Evolutionary conservation across 768 basidiomycete species (phyloP).

Genomic region (Psilocybe subaeruginosa): DNA sequence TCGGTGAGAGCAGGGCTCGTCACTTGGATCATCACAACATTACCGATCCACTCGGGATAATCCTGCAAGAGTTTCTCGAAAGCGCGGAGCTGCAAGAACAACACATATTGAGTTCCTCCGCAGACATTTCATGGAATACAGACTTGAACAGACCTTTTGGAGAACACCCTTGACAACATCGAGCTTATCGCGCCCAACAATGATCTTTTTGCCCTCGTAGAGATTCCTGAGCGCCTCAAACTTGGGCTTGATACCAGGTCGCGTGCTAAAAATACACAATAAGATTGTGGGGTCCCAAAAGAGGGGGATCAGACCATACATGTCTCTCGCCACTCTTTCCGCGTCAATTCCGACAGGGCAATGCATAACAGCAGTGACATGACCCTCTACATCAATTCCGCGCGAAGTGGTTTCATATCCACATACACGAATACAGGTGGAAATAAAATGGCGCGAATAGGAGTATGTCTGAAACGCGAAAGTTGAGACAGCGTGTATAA

Average conservation of each 20-base stretch:
- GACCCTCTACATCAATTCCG: slow-evolving; percentile 86
- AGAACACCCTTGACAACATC: slow-evolving; percentile 98
- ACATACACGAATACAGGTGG: slow-evolving; percentile 94
- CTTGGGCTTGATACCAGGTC: slow-evolving; percentile 89
- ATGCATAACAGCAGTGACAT: slow-evolving; percentile 80
- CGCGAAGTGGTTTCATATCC: slow-evolving; percentile 83
- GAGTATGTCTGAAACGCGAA: slow-evolving; percentile 72
- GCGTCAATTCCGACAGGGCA: slow-evolving; percentile 97
- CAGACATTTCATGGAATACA: background rate
- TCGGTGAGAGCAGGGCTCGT: slow-evolving; percentile 93
- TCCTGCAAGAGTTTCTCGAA: slow-evolving; percentile 93
- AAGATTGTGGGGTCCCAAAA: background rate
- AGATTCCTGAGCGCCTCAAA: slow-evolving; percentile 79
- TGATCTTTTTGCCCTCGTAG: slow-evolving; percentile 98
- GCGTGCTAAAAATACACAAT: slow-evolving; percentile 42
- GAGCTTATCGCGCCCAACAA: slow-evolving; percentile 95
- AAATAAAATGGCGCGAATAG: slow-evolving; percentile 93
- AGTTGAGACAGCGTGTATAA: background rate
- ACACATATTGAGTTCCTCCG: background rate
- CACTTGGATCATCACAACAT: slow-evolving; percentile 88
- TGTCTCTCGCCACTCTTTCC: slow-evolving; percentile 82
- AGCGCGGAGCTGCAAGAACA: slow-evolving; percentile 69
- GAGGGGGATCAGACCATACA: slow-evolving; percentile 43
- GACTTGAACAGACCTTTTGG: slow-evolving; percentile 69
- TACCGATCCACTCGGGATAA: slow-evolving; percentile 95